These are phyloP conservation scores for Sutorius eximius DNA, from an alignment of 1,284 basidiomycete genomes.

Conservation along the genomic window DNA sequence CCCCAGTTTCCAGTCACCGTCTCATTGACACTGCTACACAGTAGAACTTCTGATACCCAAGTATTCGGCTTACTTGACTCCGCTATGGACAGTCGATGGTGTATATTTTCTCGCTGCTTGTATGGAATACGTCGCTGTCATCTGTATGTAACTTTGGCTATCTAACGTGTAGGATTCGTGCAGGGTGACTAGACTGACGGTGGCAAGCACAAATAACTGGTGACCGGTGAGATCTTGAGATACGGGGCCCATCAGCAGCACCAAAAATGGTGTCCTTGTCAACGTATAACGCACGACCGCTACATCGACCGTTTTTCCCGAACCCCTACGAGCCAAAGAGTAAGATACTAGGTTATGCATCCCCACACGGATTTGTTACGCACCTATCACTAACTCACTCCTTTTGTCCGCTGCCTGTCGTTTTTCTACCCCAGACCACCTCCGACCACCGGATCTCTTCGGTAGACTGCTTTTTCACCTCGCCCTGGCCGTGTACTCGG, in stretches of 20 bases:
- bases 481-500: slow-evolving; percentile 29
- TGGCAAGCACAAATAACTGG: not conserved
- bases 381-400: slow-evolving; percentile 15
- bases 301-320: not conserved
- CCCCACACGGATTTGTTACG: not conserved
- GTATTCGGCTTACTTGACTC: not conserved
- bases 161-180: not conserved
- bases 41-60: not conserved
- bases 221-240: no score
- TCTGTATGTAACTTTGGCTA: slow-evolving; percentile 7
- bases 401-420: slow-evolving; percentile 1
- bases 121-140: not conserved
- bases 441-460: slow-evolving; percentile 30
- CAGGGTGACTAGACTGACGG: not conserved
- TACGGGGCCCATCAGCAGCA: not conserved
- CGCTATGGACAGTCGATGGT: slow-evolving; percentile 1
- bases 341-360: not conserved
- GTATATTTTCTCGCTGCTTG: slow-evolving; percentile 12
- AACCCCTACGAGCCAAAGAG: not conserved
- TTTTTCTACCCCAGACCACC: slow-evolving; percentile 33
- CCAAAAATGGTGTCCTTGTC: not conserved
- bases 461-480: slow-evolving; percentile 5
- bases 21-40: slow-evolving; percentile 2
- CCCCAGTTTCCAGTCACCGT: not conserved
- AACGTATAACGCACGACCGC: not conserved